phyloP scores from a whole-genome alignment of 768 basidiomycete species.

The Cytidiella melzeri region DNA sequence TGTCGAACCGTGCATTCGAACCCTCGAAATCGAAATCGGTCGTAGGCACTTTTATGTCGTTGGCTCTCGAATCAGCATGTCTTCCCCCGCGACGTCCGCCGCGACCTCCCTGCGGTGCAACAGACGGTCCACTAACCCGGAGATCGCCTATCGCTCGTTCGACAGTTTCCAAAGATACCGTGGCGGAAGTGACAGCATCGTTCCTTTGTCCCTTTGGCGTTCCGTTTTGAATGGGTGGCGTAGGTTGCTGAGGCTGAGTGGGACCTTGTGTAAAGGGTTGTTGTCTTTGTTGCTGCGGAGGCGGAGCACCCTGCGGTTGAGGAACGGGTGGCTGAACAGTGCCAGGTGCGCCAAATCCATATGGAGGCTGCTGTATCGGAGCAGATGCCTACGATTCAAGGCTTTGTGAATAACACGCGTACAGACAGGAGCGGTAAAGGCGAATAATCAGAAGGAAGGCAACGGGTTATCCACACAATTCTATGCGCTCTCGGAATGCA shows the following conservation, averaged over 20 bases:
- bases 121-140: slow-evolving; percentile 26
- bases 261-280: slow-evolving; percentile 9
- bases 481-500: slow-evolving; percentile 40
- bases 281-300: slow-evolving; percentile 16
- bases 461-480: slow-evolving; percentile 49
- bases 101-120: slow-evolving; percentile 13
- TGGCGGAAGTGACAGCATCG: slow-evolving; percentile 63
- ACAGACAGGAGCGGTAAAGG: slow-evolving; percentile 2
- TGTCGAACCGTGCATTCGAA: slow-evolving; percentile 78
- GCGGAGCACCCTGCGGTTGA: slow-evolving; percentile 12
- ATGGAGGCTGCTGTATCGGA: slow-evolving; percentile 28
- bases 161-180: slow-evolving; percentile 69
- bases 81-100: slow-evolving; percentile 37
- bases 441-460: slow-evolving; percentile 51
- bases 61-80: slow-evolving; percentile 24
- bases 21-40: slow-evolving; percentile 81
- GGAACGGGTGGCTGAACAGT: slow-evolving; percentile 14
- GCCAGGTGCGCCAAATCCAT: slow-evolving; percentile 17
- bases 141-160: slow-evolving; percentile 51
- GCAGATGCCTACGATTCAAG: slow-evolving; percentile 39
- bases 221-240: slow-evolving; percentile 20
- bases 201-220: slow-evolving; percentile 25
- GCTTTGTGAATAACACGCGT: slow-evolving; percentile 3
- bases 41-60: slow-evolving; percentile 51
- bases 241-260: slow-evolving; percentile 19